A percentile compares a stretch with the other conserved stretches of the same genome.
These are phyloP conservation scores for slime mould (Dictyostelium discoideum) DNA, from an alignment of 78 protist genomes.

Conservation along the genomic window DNA sequence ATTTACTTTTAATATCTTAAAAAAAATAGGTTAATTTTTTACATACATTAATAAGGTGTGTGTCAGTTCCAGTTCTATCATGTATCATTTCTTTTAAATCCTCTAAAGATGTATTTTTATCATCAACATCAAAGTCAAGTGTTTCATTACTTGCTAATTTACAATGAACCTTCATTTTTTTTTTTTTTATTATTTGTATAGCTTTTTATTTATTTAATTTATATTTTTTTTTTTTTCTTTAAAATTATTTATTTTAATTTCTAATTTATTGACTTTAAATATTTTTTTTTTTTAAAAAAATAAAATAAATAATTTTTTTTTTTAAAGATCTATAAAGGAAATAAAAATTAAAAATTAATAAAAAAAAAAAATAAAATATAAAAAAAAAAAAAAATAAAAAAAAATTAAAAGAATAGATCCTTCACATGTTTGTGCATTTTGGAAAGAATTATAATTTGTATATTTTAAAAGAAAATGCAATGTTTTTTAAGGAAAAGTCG, in stretches of 20 bases:
- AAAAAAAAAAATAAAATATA: no score
- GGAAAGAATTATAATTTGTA: no score
- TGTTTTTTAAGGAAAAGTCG: background rate
- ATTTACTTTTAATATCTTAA: no score
- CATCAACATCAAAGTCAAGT: background rate
- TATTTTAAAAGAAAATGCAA: background rate
- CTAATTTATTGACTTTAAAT: no score
- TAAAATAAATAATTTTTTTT: no score
- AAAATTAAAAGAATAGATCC: no score
- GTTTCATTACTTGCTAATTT: background rate
- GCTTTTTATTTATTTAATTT: background rate
- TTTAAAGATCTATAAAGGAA: background rate
- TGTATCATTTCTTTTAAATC: slow-evolving; percentile 11
- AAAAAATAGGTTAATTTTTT: background rate
- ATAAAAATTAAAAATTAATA: no score
- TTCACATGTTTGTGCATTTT: no score
- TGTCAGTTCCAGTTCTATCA: slow-evolving; percentile 10
- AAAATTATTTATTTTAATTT: no score
- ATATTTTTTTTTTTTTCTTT: no score
- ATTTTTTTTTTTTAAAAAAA: no score
- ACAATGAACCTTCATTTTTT: slow-evolving; percentile 25
- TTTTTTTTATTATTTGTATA: background rate
- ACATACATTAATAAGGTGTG: background rate
- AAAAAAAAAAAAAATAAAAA: no score
- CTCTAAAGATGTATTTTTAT: background rate